A percentile compares a stretch with the other conserved stretches of the same genome.
Evolutionary conservation across 495 filamentous ascomycete genomes (phyloP).

Genomic region (Penicillium robsamsonii): DNA sequence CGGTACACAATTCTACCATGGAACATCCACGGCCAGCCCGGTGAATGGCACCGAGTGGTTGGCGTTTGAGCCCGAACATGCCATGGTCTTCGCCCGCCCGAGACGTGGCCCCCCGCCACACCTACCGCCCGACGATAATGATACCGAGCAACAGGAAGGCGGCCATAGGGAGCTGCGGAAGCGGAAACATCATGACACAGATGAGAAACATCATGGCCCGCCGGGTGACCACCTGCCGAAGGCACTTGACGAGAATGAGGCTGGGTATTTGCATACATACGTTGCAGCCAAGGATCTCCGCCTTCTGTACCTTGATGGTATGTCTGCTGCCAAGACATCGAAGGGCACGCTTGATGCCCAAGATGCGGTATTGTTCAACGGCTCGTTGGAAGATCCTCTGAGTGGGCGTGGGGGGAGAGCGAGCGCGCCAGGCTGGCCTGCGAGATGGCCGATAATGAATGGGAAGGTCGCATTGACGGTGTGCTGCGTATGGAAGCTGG

Average conservation of each 20-base stretch:
- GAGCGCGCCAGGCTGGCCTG: constrained; percentile 52
- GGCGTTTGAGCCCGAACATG: constrained; percentile 69
- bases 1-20: constrained; percentile 63
- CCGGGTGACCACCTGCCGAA: not conserved
- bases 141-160: not conserved
- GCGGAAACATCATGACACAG: constrained; percentile 3
- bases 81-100: constrained; percentile 50
- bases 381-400: constrained; percentile 13
- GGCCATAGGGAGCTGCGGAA: constrained; percentile 23
- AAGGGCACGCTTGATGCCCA: constrained; percentile 63
- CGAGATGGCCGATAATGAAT: constrained; percentile 41
- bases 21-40: constrained; percentile 35
- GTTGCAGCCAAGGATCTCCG: constrained; percentile 46
- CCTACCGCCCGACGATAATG: not conserved
- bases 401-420: constrained; percentile 35
- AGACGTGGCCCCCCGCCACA: constrained; percentile 9
- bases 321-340: constrained; percentile 54
- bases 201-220: not conserved
- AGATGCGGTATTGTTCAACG: constrained; percentile 50
- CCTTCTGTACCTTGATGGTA: constrained; percentile 62
- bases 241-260: constrained; percentile 10
- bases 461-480: constrained; percentile 55
- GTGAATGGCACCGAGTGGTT: constrained; percentile 62
- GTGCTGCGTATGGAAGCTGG: constrained; percentile 66
- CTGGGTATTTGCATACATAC: constrained; percentile 59